Base-by-base conservation (phyloP, 768 basidiomycete species). In the Leccinellum rugosiceps region DNA sequence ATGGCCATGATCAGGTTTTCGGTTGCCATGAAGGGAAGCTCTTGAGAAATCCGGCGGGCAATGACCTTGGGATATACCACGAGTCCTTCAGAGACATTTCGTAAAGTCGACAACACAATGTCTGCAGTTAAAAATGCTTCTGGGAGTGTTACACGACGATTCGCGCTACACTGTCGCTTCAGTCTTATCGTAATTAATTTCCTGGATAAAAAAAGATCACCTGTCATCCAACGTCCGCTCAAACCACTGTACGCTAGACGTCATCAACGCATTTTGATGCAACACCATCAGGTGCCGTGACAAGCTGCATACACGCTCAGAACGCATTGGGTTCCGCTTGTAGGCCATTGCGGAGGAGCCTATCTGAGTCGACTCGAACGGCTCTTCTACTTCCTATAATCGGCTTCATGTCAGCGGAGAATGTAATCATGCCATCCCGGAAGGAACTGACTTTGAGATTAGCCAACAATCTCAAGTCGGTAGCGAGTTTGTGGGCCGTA, bases 1-100 rank as follows among this genome's bases (percentile, higher is more conserved):
- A 99, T 84, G 2, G 94, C 94, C 97, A 99, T 98, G 76, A 98
- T 98, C 74, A 99, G 83, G 73, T 99, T 99, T 75, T 99, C 97
- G 2, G 97, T 99, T 4, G 96, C 94, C 97, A 99, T 98, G 82
- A 98, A 98, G 1, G 97, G 97, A 32, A 99, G 81, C 72, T 99
- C 97, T 72, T 98, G 92, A 3, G 86, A 74, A 72, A 99, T 95
- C 35, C 93, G 86, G 43, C 94, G 85, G 10, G 82, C 92, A 62
- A 99, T 98, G 59, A 99, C 96, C 71, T 84, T 88, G 10, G 97
- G 97, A 73, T 98, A 98, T 55, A 99, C 95, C n/a, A 98, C 94
- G n/a, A 99, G 82, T 0, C 96, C 97, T 75, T 98, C 97, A 3
- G 90, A 91, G 66, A 99, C 88, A 72, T 98, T 98, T 70, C 96